Evolutionary conservation across 441 rosid species (phyloP), one percentile per base, ranked within the genome.

Genomic region (Jatropha multifida): DNA sequence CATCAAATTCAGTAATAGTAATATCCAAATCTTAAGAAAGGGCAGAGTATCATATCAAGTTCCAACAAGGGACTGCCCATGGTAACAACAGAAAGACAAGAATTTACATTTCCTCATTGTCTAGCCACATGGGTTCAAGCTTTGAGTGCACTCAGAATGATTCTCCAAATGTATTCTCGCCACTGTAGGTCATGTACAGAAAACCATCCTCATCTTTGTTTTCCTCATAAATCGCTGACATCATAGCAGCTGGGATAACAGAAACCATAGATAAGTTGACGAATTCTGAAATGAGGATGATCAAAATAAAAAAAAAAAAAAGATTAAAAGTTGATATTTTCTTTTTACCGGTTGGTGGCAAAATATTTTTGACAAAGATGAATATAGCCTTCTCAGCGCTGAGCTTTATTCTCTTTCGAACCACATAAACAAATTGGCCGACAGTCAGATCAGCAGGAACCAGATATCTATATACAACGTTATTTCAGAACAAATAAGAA

Each of bases 351-450:
- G 99, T 93, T 32, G 96, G 98, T 0, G 97, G 98, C 56, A 91
- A 85, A 71, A 94, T 82, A 84, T 90, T 85, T 87, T 92, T 91
- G 75, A 93, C 96, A 59, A 94, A 94, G 74, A 95, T 90, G 75
- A 95, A 95, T 69, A 95, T 93, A 20, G 98, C 98, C 78, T 93
- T 96, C 84, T 96, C 99, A 7, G 99, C 93, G 78, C 91, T 90
- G 76, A 96, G 94, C 90, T 93, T 95, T 85, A 95, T 93, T 89
- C 99, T 93, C 90, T 96, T 96, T n/a, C 98, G 85, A n/a, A 92
- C 97, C 69, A 96, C 99, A 55, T 96, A 96, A 2, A 96, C 97
- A 48, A 96, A 96, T 76, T 93, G 98, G 40, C 99, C 99, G 69
- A 93, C 91, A 2, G 97, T 90, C 61, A 96, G 86, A 88, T 96